Evolutionary conservation across 805 yeast genomes (phyloP).

Genomic region (Yarrowia keelungensis): DNA sequence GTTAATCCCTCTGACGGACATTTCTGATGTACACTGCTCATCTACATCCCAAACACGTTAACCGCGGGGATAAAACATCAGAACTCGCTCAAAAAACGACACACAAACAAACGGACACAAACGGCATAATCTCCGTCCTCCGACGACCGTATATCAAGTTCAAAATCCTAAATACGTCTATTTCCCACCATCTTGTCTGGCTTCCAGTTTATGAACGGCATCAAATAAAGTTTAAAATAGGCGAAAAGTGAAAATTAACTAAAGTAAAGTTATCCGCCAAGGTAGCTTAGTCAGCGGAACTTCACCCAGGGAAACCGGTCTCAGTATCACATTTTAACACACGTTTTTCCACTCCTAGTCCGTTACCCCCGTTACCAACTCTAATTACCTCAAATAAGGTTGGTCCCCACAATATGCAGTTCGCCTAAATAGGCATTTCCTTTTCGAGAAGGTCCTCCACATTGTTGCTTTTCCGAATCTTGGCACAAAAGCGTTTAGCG

Average conservation of each 20-base stretch:
- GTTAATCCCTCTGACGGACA: neutral
- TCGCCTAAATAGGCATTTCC: neutral
- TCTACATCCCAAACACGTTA: neutral
- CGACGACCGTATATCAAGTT: neutral
- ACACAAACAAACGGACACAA: neutral
- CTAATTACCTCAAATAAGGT: constrained; percentile 3
- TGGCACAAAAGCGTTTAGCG: neutral
- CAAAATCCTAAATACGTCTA: neutral
- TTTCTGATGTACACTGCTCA: neutral
- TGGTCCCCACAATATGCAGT: constrained; percentile 20
- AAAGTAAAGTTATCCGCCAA: too few relatives aligned
- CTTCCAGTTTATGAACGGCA: constrained; percentile 5
- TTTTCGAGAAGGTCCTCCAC: constrained; percentile 4
- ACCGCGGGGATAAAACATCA: too few relatives aligned
- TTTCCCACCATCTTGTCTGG: neutral
- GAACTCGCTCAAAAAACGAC: neutral
- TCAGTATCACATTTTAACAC: too few relatives aligned
- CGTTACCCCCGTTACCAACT: neutral
- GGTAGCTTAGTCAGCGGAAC: too few relatives aligned
- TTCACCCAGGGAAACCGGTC: too few relatives aligned
- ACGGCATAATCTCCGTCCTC: neutral
- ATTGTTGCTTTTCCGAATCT: constrained; percentile 2
- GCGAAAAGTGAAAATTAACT: too few relatives aligned
- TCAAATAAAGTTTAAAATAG: neutral
- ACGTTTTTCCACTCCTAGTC: too few relatives aligned